Conservation (phyloP, 345 rosid species). For the Arabis alpina region DNA sequence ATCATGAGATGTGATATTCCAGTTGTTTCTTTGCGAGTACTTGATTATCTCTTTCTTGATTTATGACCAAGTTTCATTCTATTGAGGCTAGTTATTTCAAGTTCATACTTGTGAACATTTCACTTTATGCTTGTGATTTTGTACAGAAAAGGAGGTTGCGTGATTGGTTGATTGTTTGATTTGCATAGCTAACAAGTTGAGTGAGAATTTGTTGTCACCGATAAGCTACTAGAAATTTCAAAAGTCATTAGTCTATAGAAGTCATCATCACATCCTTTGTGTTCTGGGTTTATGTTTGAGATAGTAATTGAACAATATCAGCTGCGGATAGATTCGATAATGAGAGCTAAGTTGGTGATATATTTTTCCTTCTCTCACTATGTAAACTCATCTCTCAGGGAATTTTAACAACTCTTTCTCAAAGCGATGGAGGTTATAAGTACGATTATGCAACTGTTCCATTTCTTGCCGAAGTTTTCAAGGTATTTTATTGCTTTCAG, state of each 20-base stretch:
- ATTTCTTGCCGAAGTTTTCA: slow-evolving; percentile 88
- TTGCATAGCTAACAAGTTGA: background rate
- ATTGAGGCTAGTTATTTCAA: too few species aligned
- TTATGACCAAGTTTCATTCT: too few species aligned
- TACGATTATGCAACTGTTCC: slow-evolving; percentile 97
- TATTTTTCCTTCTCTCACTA: background rate
- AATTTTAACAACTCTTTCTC: slow-evolving; percentile 90
- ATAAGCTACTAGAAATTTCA: background rate
- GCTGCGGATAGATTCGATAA: background rate
- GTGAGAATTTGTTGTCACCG: background rate
- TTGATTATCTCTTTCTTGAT: too few species aligned
- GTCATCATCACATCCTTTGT: background rate
- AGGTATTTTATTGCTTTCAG: slow-evolving; percentile 51
- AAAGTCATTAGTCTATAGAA: background rate
- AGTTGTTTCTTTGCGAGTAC: background rate
- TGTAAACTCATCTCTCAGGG: slow-evolving; percentile 53
- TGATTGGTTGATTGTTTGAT: slow-evolving; percentile 2
- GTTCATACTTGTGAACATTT: background rate
- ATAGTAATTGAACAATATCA: background rate
- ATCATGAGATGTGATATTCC: background rate
- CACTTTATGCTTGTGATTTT: background rate
- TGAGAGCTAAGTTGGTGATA: background rate
- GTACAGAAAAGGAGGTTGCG: background rate
- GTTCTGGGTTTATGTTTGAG: background rate
- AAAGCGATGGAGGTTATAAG: slow-evolving; percentile 75